phyloP scores from a whole-genome alignment of 805 yeast genomes.

The Millerago galiae region DNA sequence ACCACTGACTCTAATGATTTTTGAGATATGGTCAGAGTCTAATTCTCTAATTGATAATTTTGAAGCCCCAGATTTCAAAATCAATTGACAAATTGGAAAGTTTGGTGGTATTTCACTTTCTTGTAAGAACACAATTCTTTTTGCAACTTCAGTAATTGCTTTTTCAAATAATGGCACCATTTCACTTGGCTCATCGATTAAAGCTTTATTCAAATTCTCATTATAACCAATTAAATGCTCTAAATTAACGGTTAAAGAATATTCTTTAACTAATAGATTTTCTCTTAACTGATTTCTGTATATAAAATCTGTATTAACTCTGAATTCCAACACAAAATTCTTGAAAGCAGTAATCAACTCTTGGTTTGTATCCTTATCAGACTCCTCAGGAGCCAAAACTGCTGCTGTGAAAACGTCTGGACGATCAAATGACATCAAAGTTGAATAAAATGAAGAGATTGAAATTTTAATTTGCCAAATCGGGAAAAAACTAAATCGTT shows the following conservation, averaged over 20 bases:
- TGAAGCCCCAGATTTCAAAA: slow-evolving; percentile 66
- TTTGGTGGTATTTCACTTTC: slow-evolving; percentile 41
- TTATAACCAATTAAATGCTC: slow-evolving; percentile 84
- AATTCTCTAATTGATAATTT: slow-evolving; percentile 72
- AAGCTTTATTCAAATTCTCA: slow-evolving; percentile 79
- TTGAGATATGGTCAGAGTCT: slow-evolving; percentile 82
- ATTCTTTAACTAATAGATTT: slow-evolving; percentile 71
- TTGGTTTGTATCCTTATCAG: slow-evolving; percentile 55
- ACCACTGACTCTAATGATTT: slow-evolving; percentile 87
- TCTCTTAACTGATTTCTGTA: slow-evolving; percentile 90
- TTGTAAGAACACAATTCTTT: slow-evolving; percentile 44
- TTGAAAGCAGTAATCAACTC: slow-evolving; percentile 75
- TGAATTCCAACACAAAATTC: slow-evolving; percentile 76
- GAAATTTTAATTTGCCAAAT: slow-evolving; percentile 5
- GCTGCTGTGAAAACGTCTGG: slow-evolving; percentile 69
- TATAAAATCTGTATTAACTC: slow-evolving; percentile 73
- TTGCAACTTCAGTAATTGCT: slow-evolving; percentile 82
- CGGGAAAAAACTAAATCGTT: slow-evolving; percentile 7
- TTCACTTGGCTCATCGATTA: slow-evolving; percentile 82
- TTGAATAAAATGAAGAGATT: neutral
- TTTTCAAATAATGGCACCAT: slow-evolving; percentile 80
- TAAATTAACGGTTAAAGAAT: slow-evolving; percentile 64
- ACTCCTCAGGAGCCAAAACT: slow-evolving; percentile 79
- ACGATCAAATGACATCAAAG: slow-evolving; percentile 24
- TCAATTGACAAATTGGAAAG: slow-evolving; percentile 81